These are phyloP conservation scores for Maudiozyma bulderi DNA, from an alignment of 805 yeast species.

Conservation along the genomic window DNA sequence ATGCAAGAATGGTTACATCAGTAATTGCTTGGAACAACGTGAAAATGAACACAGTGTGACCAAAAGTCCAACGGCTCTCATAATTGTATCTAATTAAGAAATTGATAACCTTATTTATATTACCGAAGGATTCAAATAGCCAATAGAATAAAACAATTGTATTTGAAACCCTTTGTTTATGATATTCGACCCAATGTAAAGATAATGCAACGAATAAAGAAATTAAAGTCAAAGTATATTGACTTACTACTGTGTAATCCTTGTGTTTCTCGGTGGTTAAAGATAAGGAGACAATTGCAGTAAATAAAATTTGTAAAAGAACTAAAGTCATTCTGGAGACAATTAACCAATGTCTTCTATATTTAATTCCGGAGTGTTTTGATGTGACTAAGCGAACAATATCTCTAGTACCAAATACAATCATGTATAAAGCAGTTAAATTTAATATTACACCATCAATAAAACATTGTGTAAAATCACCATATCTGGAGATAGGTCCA, in stretches of 20 bases:
- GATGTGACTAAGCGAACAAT: conserved; percentile 20
- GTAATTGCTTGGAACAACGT: conserved; percentile 27
- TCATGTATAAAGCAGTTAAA: conserved; percentile 33
- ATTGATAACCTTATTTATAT: conserved; percentile 36
- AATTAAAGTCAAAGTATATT: conserved; percentile 24
- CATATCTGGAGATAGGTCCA: conserved; percentile 37
- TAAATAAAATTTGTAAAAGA: conserved; percentile 24
- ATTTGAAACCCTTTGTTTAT: conserved; percentile 53
- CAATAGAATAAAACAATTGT: conserved; percentile 68
- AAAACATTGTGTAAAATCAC: conserved; percentile 54
- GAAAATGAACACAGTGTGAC: conserved; percentile 22
- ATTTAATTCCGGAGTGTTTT: conserved; percentile 24
- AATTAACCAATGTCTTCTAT: conserved; percentile 32
- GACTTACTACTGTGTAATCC: conserved; percentile 16
- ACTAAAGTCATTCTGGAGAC: conserved; percentile 29
- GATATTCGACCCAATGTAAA: conserved; percentile 64
- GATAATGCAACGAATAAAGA: conserved; percentile 42
- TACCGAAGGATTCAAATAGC: conserved; percentile 47
- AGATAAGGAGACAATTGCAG: conserved; percentile 17
- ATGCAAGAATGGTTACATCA: conserved; percentile 26
- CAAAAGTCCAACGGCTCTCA: conserved; percentile 22
- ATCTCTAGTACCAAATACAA: conserved; percentile 35
- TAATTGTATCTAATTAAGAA: conserved; percentile 29
- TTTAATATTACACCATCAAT: conserved; percentile 43
- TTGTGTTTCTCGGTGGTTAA: conserved; percentile 12